phyloP scores from a whole-genome alignment of 1,284 basidiomycete genomes.

The Austroboletus rostrupii region DNA sequence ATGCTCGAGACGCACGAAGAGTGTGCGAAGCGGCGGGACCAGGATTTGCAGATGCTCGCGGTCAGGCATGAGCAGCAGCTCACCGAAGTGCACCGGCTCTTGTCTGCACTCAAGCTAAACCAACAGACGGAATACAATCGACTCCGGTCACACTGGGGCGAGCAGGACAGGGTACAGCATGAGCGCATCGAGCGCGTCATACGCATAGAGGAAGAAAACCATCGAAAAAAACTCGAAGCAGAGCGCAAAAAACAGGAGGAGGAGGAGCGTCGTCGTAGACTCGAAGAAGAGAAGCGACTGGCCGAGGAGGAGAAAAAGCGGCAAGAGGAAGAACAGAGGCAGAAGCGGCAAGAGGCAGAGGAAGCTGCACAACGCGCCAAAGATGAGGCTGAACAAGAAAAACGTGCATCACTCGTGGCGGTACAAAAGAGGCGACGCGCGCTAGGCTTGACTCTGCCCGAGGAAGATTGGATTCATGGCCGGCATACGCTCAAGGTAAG shows the following conservation, averaged over 20 bases:
- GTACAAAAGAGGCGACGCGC: slow-evolving; percentile 30
- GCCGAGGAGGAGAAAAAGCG: slow-evolving; percentile 27
- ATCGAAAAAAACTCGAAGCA: slow-evolving; percentile 46
- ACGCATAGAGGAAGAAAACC: slow-evolving; percentile 60
- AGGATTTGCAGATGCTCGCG: slow-evolving; percentile 37
- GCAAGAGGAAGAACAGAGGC: slow-evolving; percentile 36
- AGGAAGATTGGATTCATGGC: slow-evolving; percentile 68
- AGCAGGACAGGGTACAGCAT: slow-evolving; percentile 51
- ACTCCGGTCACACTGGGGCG: slow-evolving; percentile 45
- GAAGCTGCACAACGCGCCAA: slow-evolving; percentile 35
- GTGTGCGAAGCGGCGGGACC: slow-evolving; percentile 35
- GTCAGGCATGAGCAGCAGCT: slow-evolving; percentile 44
- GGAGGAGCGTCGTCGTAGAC: slow-evolving; percentile 39
- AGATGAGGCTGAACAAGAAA: slow-evolving; percentile 30
- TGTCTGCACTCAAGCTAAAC: slow-evolving; percentile 41
- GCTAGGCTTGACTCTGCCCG: slow-evolving; percentile 49
- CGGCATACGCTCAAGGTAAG: slow-evolving; percentile 58
- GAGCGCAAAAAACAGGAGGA: slow-evolving; percentile 47
- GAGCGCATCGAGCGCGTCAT: slow-evolving; percentile 63
- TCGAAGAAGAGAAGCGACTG: slow-evolving; percentile 37
- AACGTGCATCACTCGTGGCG: slow-evolving; percentile 32
- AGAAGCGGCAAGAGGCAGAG: slow-evolving; percentile 35
- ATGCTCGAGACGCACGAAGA: slow-evolving; percentile 38
- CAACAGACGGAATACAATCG: slow-evolving; percentile 45
- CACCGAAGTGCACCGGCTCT: slow-evolving; percentile 42